Conservation (phyloP, 257 asterid genomes). For the Solanum pennellii region DNA sequence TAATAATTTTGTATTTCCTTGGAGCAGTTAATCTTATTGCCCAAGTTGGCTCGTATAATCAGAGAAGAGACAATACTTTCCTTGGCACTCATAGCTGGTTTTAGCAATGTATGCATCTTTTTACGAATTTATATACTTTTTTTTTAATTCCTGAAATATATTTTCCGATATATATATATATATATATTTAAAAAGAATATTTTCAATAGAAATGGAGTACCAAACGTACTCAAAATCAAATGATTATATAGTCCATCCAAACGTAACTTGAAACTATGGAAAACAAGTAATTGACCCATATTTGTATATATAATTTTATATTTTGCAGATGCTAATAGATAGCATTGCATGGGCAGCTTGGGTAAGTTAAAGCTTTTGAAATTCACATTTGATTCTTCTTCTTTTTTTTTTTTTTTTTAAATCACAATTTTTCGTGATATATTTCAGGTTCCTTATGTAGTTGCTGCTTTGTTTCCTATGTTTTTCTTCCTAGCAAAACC, state of each 20-base stretch:
- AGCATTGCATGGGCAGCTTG: constrained; percentile 7
- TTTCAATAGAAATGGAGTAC: neutral
- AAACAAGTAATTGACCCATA: neutral
- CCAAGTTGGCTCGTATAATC: neutral
- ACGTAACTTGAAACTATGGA: neutral
- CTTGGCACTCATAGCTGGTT: neutral
- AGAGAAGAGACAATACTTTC: constrained; percentile 8
- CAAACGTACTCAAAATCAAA: neutral
- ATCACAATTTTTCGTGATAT: neutral
- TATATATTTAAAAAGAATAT: neutral
- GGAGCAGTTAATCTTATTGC: neutral
- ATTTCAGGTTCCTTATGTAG: constrained; percentile 3
- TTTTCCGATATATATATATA: neutral
- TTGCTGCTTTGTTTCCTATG: constrained; percentile 1
- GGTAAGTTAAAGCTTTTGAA: neutral
- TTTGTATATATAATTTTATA: neutral
- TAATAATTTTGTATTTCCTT: neutral
- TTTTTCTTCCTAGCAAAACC: constrained; percentile 2
- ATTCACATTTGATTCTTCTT: neutral
- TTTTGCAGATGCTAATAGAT: constrained; percentile 3
- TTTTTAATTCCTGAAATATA: neutral
- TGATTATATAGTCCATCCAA: neutral
- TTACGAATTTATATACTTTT: neutral
- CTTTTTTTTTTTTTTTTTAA: neutral
- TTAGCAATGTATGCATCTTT: neutral